Base-by-base conservation (phyloP, 78 protist species). In the Isochrysis galbana region DNA sequence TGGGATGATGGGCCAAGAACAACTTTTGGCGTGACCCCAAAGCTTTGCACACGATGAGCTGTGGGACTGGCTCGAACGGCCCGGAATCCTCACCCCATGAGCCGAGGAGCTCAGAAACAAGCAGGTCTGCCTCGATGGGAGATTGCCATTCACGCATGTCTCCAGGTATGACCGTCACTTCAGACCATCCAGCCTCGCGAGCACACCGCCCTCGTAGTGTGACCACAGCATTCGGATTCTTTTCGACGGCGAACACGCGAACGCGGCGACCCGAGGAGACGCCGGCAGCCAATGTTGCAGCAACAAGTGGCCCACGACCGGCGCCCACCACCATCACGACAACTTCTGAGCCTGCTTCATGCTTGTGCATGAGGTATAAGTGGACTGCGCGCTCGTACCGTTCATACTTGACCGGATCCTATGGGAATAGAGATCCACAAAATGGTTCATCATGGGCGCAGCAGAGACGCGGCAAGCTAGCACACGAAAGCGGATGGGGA, bases 221-320 rank as follows among this genome's bases (percentile, higher is more conserved):
- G 44, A 95, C 93, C 42, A 98, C 94, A 3, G 99, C 99, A 47
- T 95, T 95, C 42, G 98, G 98, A 93, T 99, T 99, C 97, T 99
- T 99, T 88, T 99, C 99, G 47, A 99, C 96, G 4, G 99, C 99
- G 47, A 87, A 96, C 34, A 97, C 93, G 2, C 38, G 69, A 29
- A 97, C 48, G 22, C 32, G 39, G 21, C 90, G n/a, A 26, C 46
- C 88, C 4, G 96, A 51, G 0, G 84, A 69, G 32, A 41, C 96
- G 42, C 90, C 19, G 26, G 96, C 96, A 7, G 61, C 42, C 55
- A 89, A 39, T 17, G 74, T 1, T 0, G 92, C 92, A 21, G 87
- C 80, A 22, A 99, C 99, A 1, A 99, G 95, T 5, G 99, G 99
- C 51, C 99, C 99, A 3, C 99, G 92, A 25, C 99, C 99, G 2